Evolutionary conservation across 2,329 filamentous ascomycete genomes (phyloP).

Genomic region (Grosmannia clavigera): DNA sequence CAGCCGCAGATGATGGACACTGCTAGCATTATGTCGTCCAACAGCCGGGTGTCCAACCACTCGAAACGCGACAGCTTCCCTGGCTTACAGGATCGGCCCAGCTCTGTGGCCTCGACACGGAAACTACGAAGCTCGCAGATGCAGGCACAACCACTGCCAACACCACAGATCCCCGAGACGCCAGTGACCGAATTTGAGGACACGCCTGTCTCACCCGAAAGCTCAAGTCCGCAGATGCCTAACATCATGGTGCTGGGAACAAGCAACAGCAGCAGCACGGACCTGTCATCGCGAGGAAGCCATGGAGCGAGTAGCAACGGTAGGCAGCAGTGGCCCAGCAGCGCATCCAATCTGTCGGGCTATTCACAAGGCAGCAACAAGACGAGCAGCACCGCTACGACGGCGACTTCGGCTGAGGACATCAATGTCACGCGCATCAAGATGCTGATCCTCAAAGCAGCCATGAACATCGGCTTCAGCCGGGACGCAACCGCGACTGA

Average conservation of each 20-base stretch:
- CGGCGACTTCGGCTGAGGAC: slow-evolving; percentile 57
- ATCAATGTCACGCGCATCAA: slow-evolving; percentile 67
- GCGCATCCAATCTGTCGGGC: slow-evolving; percentile 63
- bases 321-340: slow-evolving; percentile 59
- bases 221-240: slow-evolving; percentile 58
- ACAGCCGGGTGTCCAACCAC: not conserved
- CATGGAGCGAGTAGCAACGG: slow-evolving; percentile 20
- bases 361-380: slow-evolving; percentile 61
- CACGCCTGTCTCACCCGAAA: slow-evolving; percentile 69
- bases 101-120: slow-evolving; percentile 7
- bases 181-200: slow-evolving; percentile 95
- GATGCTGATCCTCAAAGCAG: slow-evolving; percentile 69
- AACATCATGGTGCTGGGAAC: slow-evolving; percentile 85
- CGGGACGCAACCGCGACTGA: slow-evolving; percentile 39
- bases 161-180: slow-evolving; percentile 60
- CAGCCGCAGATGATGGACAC: not conserved
- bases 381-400: slow-evolving; percentile 61
- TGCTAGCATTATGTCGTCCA: not conserved
- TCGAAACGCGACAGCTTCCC: slow-evolving; percentile 43
- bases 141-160: slow-evolving; percentile 28
- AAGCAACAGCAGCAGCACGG: slow-evolving; percentile 27
- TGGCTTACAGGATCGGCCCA: slow-evolving; percentile 25
- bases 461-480: slow-evolving; percentile 71
- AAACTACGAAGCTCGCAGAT: slow-evolving; percentile 21
- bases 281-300: not conserved